A percentile compares a stretch with the other conserved stretches of the same genome.
Conservation (phyloP, 1,139 yeast species). For the Citeromyces hawaiiensis region DNA sequence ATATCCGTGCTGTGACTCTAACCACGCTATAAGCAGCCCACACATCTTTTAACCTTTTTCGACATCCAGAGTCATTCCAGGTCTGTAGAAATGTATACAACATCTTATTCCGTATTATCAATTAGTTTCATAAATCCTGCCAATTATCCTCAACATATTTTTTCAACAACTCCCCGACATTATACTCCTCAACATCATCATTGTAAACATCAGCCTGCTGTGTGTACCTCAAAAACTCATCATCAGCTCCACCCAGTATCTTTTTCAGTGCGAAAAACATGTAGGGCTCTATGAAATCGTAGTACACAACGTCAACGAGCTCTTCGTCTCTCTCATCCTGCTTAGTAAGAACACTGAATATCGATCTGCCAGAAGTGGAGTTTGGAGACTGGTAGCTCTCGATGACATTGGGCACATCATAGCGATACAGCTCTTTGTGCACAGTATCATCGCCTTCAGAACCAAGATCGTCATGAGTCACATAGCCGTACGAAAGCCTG, state of each 20-base stretch:
- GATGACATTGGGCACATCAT: slow-evolving; percentile 66
- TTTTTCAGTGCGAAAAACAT: slow-evolving; percentile 38
- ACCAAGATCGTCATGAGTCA: slow-evolving; percentile 76
- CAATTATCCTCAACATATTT: slow-evolving; percentile 22
- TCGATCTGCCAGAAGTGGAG: slow-evolving; percentile 6
- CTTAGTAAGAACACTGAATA: slow-evolving; percentile 10
- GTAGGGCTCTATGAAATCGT: slow-evolving; percentile 59
- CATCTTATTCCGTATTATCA: no score
- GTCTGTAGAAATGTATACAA: no score
- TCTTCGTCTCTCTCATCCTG: slow-evolving; percentile 12
- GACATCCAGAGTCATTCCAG: no score
- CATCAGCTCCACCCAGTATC: slow-evolving; percentile 9
- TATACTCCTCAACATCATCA: slow-evolving; percentile 32
- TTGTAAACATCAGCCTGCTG: slow-evolving; percentile 9
- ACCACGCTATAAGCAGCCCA: no score
- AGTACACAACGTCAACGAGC: slow-evolving; percentile 61
- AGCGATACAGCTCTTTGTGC: slow-evolving; percentile 49
- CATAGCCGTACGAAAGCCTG: slow-evolving; percentile 43
- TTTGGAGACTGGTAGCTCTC: slow-evolving; percentile 25
- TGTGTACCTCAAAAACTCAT: slow-evolving; percentile 13
- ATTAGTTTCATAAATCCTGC: slow-evolving; percentile 11
- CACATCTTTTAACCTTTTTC: no score
- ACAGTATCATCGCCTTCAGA: slow-evolving; percentile 79
- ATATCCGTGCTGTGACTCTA: no score
- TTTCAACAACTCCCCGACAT: slow-evolving; percentile 35